phyloP scores from a whole-genome alignment of 2,329 filamentous ascomycete species.

The Chaetomiaceae sp. region DNA sequence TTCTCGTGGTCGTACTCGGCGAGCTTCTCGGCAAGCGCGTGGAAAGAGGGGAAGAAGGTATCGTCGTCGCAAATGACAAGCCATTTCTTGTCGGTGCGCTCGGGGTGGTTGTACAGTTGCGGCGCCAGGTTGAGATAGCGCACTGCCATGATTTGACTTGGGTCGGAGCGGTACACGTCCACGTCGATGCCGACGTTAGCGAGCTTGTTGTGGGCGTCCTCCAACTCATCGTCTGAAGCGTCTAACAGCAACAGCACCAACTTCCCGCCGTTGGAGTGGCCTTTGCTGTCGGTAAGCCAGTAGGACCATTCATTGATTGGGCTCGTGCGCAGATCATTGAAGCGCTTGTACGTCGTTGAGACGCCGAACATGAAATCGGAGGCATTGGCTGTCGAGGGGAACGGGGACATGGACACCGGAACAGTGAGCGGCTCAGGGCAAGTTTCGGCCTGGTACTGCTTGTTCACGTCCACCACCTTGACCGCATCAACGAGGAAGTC shows the following conservation, averaged over 20 bases:
- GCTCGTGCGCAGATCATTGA: constrained; percentile 45
- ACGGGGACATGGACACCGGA: constrained; percentile 44
- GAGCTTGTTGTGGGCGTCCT: constrained; percentile 42
- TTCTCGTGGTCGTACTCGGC: constrained; percentile 45
- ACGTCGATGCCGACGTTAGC: constrained; percentile 47
- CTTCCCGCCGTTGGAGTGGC: constrained; percentile 51
- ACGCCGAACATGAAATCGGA: constrained; percentile 55
- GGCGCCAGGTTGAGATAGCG: constrained; percentile 52
- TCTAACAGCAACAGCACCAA: constrained; percentile 49
- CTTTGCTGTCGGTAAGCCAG: constrained; percentile 52
- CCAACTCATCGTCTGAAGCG: constrained; percentile 45
- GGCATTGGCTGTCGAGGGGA: constrained; percentile 45
- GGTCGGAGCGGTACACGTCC: constrained; percentile 50
- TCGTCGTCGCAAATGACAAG: constrained; percentile 59
- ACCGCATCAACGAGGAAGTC: constrained; percentile 42
- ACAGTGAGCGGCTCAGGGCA: constrained; percentile 47
- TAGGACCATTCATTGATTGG: constrained; percentile 54
- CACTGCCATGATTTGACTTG: constrained; percentile 50
- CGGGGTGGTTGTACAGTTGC: constrained; percentile 47
- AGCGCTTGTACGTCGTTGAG: constrained; percentile 51
- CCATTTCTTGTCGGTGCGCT: constrained; percentile 48
- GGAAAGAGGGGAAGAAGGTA: constrained; percentile 57
- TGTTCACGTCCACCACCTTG: constrained; percentile 42
- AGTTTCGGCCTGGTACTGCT: constrained; percentile 35
- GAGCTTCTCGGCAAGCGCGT: constrained; percentile 46